phyloP scores from a whole-genome alignment of 305 asterid genomes.

The Ilex paraguariensis region DNA sequence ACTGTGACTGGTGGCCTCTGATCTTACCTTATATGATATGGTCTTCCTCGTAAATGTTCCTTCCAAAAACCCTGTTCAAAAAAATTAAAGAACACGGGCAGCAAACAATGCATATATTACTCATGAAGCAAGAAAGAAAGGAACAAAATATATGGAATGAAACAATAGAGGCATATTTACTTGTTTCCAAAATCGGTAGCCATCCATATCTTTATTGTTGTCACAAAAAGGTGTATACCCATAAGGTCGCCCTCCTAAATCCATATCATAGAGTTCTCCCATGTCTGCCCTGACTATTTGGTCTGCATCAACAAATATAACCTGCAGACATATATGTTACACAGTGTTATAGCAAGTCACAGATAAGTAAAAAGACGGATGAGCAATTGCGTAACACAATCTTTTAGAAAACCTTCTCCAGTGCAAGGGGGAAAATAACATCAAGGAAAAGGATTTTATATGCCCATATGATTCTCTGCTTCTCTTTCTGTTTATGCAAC shows the following conservation, averaged over 20 bases:
- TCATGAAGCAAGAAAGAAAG: too few species aligned
- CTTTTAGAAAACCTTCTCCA: constrained; percentile 46
- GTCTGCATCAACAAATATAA: constrained; percentile 96
- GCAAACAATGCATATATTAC: too few species aligned
- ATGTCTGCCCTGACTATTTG: constrained; percentile 93
- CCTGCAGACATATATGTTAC: constrained; percentile 40
- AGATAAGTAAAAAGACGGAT: not conserved
- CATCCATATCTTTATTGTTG: constrained; percentile 99
- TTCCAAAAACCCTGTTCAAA: constrained; percentile 91
- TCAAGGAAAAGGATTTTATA: constrained; percentile 94
- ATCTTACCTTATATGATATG: constrained; percentile 85
- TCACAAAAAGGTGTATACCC: constrained; percentile 99
- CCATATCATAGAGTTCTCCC: constrained; percentile 99
- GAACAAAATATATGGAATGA: not conserved
- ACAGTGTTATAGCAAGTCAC: not conserved
- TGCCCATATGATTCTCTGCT: constrained; percentile 98
- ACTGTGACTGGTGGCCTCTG: not conserved
- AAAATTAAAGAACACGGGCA: constrained; percentile 5
- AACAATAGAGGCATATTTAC: constrained; percentile 26
- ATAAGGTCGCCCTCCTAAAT: constrained; percentile 78
- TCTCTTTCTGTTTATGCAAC: constrained; percentile 98
- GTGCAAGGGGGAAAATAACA: constrained; percentile 96
- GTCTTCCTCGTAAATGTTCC: constrained; percentile 94
- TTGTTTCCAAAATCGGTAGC: constrained; percentile 95
- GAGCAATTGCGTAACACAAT: constrained; percentile 14